Evolutionary conservation across 805 yeast genomes (phyloP), one percentile per base, ranked within the genome.

Genomic region (Hanseniaspora nectarophila): DNA sequence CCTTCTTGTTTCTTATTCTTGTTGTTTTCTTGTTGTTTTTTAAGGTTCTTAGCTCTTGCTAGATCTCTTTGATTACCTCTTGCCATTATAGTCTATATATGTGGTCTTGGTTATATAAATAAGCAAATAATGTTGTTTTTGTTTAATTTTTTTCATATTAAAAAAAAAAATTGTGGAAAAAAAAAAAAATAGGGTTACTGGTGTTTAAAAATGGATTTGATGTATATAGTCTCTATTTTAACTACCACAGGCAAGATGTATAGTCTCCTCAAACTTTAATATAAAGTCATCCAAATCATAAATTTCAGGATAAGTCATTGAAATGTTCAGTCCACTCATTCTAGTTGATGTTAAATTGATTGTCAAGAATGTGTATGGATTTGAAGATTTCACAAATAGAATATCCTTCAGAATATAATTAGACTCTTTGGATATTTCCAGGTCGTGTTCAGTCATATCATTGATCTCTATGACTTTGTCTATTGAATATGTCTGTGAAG

Each of bases 61-160:
- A 85, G 75, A 38, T 90, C 98, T 67, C 98, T 78, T 70, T 92
- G 97, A 67, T 90, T 92, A 31, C 98, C 98, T 72, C 98, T 78
- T 50, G 95, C 82, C 97, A 90, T 89, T 15, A 23, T 29, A 20
- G 13, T 12, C 2, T 7, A n/a, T 8, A 2, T 3, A 13, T n/a
- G 26, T 18, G 26, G 8, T 35, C 6, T 4, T 37, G 20, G 28
- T 42, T 26, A n/a, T 16, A 5, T 16, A 34, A 8, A 34, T 21
- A 35, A 9, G 18, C 8, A 35, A 15, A 21, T 21, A 15, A 40
- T n/a, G n/a, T n/a, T n/a, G 6, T 28, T 28, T 28, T 28, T 28
- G 16, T 4, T 12, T 12, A 42, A 13, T 6, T 10, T 7, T 12
- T 8, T 4, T 18, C 15, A 12, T 13, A 10, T 18, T 42, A 13